Evolutionary conservation across 106 monocot genomes (phyloP), one percentile per base, ranked within the genome.

Genomic region (Platanthera guangdongensis): DNA sequence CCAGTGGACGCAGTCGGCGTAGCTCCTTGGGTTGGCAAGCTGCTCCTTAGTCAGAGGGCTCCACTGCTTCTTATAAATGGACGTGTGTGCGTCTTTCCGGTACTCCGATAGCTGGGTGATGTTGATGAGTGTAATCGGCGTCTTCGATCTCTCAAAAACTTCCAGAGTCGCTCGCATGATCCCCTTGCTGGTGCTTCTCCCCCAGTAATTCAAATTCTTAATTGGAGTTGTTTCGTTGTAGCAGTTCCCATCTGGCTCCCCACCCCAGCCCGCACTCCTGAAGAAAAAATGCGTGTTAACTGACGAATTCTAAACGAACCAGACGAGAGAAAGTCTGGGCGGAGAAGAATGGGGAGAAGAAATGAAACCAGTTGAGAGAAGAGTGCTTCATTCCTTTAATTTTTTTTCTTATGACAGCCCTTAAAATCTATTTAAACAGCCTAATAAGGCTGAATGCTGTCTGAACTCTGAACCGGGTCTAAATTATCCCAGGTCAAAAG

Each of bases 11-110:
- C 92, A 92, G 50, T 92, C 92, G 1, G 92, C 87, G 19, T 87
- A 90, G 80, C 89, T 87, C 73, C 70, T 79, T 0, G 89, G 89
- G 68, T 87, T 83, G 9, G 87, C 87, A 2, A 89, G 50, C 82
- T 89, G 86, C 79, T 92, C 86, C 1, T 89, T 84, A 6, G 88
- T 87, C 57, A 87, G 70, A 5, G 89, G 92, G 25, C 52, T 79
- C 92, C 92, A 87, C 63, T 87, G 89, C 70, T 87, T 90, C 83
- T 89, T 91, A 71, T 94, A 84, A 45, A 94, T 86, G 62, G 87
- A 85, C 0, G 94, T 87, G 85, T 94, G 94, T 0, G 88, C 94
- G n/a, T 94, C 94, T 57, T 88, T 94, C 3, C 94, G 81, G 73
- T 82, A 91, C 76, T 94, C 94, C 3, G 94, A 94, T 4, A 94